phyloP scores from a whole-genome alignment of 345 rosid species.

The Pseudoturritis turrita region DNA sequence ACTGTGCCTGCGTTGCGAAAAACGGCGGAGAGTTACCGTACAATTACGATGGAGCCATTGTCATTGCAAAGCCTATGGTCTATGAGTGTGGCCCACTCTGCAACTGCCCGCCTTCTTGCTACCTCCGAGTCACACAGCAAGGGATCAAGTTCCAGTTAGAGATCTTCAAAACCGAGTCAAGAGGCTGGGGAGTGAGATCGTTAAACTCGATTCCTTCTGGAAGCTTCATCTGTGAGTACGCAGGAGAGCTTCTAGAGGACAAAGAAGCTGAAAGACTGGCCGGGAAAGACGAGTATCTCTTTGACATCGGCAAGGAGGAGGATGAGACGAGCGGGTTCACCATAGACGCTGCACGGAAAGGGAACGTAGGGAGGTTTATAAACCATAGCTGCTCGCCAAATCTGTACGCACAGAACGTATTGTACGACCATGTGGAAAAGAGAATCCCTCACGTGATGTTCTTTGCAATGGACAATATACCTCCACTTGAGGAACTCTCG shows the following conservation, averaged over 20 bases:
- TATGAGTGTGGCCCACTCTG: slow-evolving; percentile 80
- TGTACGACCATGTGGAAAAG: slow-evolving; percentile 60
- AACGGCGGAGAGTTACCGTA: slow-evolving; percentile 72
- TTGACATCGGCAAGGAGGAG: slow-evolving; percentile 61
- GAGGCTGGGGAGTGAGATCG: slow-evolving; percentile 90
- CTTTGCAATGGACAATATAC: slow-evolving; percentile 66
- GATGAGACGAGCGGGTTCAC: slow-evolving; percentile 38
- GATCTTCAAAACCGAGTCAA: slow-evolving; percentile 61
- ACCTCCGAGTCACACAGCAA: slow-evolving; percentile 61
- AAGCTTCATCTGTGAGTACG: slow-evolving; percentile 78
- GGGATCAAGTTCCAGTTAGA: slow-evolving; percentile 71
- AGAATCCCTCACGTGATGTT: slow-evolving; percentile 80
- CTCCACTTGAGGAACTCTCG: slow-evolving; percentile 72
- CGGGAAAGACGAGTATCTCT: slow-evolving; percentile 76
- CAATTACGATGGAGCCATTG: slow-evolving; percentile 65
- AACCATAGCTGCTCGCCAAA: slow-evolving; percentile 91
- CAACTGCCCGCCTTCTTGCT: slow-evolving; percentile 68
- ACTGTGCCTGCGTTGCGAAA: slow-evolving; percentile 48
- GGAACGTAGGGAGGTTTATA: slow-evolving; percentile 74
- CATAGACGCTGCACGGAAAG: slow-evolving; percentile 62
- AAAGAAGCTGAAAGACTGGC: slow-evolving; percentile 57
- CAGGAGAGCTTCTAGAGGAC: slow-evolving; percentile 72
- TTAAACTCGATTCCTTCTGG: slow-evolving; percentile 62
- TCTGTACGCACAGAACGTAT: slow-evolving; percentile 68
- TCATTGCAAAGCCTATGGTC: slow-evolving; percentile 51